phyloP scores from a whole-genome alignment of 345 rosid genomes.

The Jatropha curcas region DNA sequence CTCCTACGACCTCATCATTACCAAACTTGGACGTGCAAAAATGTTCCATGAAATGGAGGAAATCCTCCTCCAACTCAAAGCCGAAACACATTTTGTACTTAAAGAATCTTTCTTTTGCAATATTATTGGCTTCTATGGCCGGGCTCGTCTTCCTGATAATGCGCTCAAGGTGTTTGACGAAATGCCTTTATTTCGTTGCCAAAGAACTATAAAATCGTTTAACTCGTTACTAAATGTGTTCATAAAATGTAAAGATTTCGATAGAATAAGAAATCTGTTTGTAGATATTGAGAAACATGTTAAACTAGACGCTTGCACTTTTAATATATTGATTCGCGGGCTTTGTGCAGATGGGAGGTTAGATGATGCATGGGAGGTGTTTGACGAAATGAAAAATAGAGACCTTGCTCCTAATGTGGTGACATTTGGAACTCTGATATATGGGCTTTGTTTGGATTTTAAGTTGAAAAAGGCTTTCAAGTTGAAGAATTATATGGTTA shows the following conservation, averaged over 20 bases:
- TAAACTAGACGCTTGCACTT: conserved; percentile 71
- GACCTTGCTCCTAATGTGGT: conserved; percentile 46
- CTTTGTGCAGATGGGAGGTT: conserved; percentile 36
- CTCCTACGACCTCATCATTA: conserved; percentile 73
- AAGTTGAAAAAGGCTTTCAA: conserved; percentile 62
- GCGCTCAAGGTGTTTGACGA: conserved; percentile 67
- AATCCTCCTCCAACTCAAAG: conserved; percentile 57
- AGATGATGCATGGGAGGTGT: conserved; percentile 53
- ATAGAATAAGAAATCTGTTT: conserved; percentile 42
- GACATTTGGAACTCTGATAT: conserved; percentile 61
- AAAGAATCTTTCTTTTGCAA: conserved; percentile 65
- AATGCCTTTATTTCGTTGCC: conserved; percentile 59
- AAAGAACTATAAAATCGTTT: conserved; percentile 51
- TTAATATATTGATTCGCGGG: conserved; percentile 58
- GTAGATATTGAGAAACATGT: conserved; percentile 36
- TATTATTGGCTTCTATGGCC: conserved; percentile 54
- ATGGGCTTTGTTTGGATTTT: conserved; percentile 48
- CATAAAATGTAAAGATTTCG: conserved; percentile 42
- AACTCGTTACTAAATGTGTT: conserved; percentile 62
- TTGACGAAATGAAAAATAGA: conserved; percentile 63
- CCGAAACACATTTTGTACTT: conserved; percentile 46
- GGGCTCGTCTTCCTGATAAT: conserved; percentile 43
- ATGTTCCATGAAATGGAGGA: conserved; percentile 67
- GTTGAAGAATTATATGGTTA: conserved; percentile 64
- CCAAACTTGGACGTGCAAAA: conserved; percentile 75